phyloP scores from a whole-genome alignment of 1,284 basidiomycete species.

The Mycena sp. region DNA sequence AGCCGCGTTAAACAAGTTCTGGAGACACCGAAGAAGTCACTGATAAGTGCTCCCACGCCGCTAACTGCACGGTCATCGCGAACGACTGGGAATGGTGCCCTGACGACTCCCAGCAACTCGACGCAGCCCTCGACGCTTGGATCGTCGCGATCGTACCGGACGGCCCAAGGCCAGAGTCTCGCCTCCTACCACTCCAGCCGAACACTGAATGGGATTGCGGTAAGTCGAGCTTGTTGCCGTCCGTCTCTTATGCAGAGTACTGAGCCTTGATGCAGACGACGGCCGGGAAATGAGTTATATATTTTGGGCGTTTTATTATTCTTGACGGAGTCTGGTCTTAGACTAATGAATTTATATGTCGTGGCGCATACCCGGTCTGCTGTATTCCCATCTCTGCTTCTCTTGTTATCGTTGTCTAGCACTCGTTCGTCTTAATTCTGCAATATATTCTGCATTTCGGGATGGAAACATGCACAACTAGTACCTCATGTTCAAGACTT shows the following conservation, averaged over 20 bases:
- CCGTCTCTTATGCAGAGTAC: neutral
- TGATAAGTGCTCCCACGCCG: slow-evolving; percentile 86
- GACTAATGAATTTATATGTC: slow-evolving; percentile 26
- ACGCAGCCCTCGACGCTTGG: slow-evolving; percentile 56
- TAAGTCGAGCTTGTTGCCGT: slow-evolving; percentile 40
- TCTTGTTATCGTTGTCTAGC: slow-evolving; percentile 29
- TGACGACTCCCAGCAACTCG: slow-evolving; percentile 67
- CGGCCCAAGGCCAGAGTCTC: slow-evolving; percentile 61
- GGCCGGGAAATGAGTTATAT: slow-evolving; percentile 30
- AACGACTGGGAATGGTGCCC: slow-evolving; percentile 58
- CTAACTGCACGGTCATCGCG: slow-evolving; percentile 77
- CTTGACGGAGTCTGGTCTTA: slow-evolving; percentile 22
- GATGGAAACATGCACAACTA: too few species aligned
- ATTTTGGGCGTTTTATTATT: slow-evolving; percentile 21
- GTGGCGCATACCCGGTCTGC: slow-evolving; percentile 26
- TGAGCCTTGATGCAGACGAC: slow-evolving; percentile 20
- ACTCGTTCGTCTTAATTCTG: slow-evolving; percentile 27
- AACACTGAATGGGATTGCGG: slow-evolving; percentile 61
- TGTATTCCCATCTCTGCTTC: slow-evolving; percentile 30
- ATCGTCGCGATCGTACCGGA: slow-evolving; percentile 62
- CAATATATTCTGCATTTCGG: slow-evolving; percentile 21
- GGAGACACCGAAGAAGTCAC: slow-evolving; percentile 87
- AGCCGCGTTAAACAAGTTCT: slow-evolving; percentile 63
- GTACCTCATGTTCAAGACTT: slow-evolving; percentile 1
- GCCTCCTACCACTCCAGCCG: slow-evolving; percentile 64